Evolutionary conservation across 169 alveolate species (phyloP).

Genomic region (Perkinsus olseni): DNA sequence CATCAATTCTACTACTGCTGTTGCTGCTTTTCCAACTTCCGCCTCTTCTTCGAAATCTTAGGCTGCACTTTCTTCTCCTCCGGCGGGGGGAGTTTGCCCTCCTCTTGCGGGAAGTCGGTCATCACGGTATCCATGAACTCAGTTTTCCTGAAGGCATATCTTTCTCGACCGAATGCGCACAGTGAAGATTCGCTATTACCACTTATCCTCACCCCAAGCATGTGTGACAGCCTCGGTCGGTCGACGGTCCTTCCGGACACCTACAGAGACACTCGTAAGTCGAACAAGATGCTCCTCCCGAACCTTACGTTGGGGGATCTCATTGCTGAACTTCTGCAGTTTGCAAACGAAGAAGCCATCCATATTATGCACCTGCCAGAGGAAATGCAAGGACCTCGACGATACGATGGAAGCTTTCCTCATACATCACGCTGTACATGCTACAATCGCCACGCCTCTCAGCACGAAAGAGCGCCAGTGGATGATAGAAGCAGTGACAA

Average conservation of each 20-base stretch:
- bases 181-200: neutral
- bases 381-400: neutral
- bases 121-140: neutral
- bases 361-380: constrained; percentile 53
- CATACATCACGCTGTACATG: too few relatives aligned
- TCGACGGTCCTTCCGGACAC: neutral
- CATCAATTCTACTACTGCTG: neutral
- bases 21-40: neutral
- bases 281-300: neutral
- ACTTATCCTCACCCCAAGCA: neutral
- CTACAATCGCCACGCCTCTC: too few relatives aligned
- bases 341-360: constrained; percentile 82
- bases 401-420: too few relatives aligned
- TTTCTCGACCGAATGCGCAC: neutral
- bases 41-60: neutral
- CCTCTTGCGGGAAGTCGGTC: neutral
- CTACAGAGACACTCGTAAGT: neutral
- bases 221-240: neutral
- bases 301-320: constrained; percentile 42
- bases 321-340: constrained; percentile 70
- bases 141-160: neutral
- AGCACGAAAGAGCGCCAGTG: too few relatives aligned
- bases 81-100: neutral
- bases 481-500: too few relatives aligned
- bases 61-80: neutral